A percentile compares a stretch with the other conserved stretches of the same genome.
Conservation (phyloP, 129 eudicot genomes). For the Flaveria linearis region DNA sequence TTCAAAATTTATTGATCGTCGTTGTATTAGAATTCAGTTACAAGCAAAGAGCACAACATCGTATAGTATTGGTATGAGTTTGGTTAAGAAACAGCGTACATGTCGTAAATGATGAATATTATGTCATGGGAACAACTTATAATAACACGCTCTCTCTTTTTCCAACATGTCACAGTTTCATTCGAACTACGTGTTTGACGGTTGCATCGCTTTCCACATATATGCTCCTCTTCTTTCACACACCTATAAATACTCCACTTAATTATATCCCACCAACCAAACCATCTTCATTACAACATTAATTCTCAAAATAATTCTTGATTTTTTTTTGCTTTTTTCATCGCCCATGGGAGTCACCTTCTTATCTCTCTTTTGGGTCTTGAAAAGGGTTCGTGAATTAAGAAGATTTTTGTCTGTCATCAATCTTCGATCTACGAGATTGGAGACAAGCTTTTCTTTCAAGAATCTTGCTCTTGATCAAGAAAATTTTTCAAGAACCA, state of each 20-base stretch:
- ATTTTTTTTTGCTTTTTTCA: not conserved
- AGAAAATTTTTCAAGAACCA: conserved; percentile 15
- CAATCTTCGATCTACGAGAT: not conserved
- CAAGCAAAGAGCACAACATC: not conserved
- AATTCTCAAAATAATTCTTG: not conserved
- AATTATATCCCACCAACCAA: conserved; percentile 8
- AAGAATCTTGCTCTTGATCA: conserved; percentile 43
- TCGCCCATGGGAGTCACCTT: conserved; percentile 19
- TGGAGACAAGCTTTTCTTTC: conserved; percentile 19
- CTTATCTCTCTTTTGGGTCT: conserved; percentile 19
- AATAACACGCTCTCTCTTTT: conserved; percentile 6
- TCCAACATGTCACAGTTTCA: conserved; percentile 28
- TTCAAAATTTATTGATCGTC: too few species aligned
- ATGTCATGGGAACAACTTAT: conserved; percentile 8
- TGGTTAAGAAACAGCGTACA: too few species aligned
- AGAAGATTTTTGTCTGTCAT: conserved; percentile 1
- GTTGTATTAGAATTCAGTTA: not conserved
- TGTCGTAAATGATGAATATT: too few species aligned
- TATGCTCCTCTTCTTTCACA: conserved; percentile 11
- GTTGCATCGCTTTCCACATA: conserved; percentile 37
- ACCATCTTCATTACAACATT: not conserved
- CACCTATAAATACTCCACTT: conserved; percentile 25
- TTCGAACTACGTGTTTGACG: conserved; percentile 38
- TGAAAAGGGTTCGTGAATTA: conserved; percentile 25
- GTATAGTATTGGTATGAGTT: too few species aligned